Conservation (phyloP, 1,284 basidiomycete species). For the Acaromyces ingoldii region DNA sequence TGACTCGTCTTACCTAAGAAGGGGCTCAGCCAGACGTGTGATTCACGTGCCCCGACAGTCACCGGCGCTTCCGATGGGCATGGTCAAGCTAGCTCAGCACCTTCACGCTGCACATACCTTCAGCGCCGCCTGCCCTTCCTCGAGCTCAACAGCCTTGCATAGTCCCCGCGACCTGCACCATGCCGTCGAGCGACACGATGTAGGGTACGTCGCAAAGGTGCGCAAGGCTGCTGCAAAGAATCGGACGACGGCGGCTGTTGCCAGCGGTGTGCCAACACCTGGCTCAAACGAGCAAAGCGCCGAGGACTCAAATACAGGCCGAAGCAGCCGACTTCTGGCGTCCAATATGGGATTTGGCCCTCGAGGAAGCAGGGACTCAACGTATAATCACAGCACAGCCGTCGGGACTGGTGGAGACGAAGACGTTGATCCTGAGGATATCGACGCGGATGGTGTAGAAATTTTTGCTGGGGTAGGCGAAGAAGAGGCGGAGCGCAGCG, state of each 20-base stretch:
- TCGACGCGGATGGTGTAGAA: slow-evolving; percentile 17
- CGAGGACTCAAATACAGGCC: not conserved
- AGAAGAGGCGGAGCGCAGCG: slow-evolving; percentile 7
- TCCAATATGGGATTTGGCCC: no score
- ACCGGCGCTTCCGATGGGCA: slow-evolving; percentile 17
- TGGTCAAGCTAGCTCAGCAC: slow-evolving; percentile 33
- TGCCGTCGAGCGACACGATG: slow-evolving; percentile 34
- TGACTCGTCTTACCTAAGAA: slow-evolving; percentile 26
- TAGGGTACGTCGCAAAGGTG: slow-evolving; percentile 19
- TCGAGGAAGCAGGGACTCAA: no score
- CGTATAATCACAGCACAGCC: no score
- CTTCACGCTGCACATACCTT: slow-evolving; percentile 29
- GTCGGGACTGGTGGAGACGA: no score
- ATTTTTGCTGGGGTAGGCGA: slow-evolving; percentile 16
- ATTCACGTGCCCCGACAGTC: slow-evolving; percentile 25
- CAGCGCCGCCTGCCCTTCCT: slow-evolving; percentile 32
- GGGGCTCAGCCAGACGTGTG: slow-evolving; percentile 24
- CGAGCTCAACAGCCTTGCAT: slow-evolving; percentile 25
- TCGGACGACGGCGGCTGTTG: no score
- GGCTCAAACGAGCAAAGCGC: no score
- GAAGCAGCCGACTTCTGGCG: no score
- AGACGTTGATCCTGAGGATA: no score
- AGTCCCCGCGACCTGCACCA: slow-evolving; percentile 36
- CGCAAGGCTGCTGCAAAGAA: not conserved
- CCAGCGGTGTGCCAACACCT: no score